phyloP scores from a whole-genome alignment of 75 land plant genomes.

The Pinus tabuliformis region DNA sequence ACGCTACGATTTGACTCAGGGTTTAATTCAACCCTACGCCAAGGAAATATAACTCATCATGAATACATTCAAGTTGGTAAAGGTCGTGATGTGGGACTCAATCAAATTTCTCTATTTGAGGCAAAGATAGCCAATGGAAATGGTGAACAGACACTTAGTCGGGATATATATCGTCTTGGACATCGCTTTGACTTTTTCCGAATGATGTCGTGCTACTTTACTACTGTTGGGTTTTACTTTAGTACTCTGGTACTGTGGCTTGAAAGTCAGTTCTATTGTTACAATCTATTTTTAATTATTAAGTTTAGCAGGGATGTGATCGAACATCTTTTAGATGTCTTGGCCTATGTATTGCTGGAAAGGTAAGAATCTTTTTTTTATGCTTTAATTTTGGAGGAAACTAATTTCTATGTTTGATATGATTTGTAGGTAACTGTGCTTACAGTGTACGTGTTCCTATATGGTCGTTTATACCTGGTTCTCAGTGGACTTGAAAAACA shows the following conservation, averaged over 20 bases:
- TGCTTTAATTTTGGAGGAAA: constrained; percentile 5
- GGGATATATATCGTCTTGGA: constrained; percentile 94
- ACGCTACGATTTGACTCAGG: constrained; percentile 36
- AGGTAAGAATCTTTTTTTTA: not conserved
- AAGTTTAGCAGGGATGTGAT: not conserved
- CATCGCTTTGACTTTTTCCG: constrained; percentile 98
- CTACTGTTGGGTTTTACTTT: constrained; percentile 93
- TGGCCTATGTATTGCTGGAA: not conserved
- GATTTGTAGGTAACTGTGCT: constrained; percentile 77
- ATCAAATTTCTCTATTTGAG: constrained; percentile 93
- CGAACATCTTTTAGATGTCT: not conserved
- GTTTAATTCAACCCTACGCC: constrained; percentile 90
- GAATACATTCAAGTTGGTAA: constrained; percentile 99
- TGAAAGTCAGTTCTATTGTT: not conserved
- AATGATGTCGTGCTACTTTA: constrained; percentile 94
- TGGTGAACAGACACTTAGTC: constrained; percentile 96
- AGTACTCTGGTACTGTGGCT: constrained; percentile 64
- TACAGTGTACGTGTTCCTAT: constrained; percentile 89
- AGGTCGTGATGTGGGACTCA: constrained; percentile 97
- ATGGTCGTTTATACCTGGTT: constrained; percentile 90
- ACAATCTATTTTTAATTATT: not conserved
- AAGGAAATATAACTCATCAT: constrained; percentile 96
- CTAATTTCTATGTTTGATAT: not conserved
- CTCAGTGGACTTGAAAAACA: constrained; percentile 91
- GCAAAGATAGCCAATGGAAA: constrained; percentile 98